Base-by-base conservation (phyloP, 2,329 filamentous ascomycete genomes). In the Botrytis deweyae region DNA sequence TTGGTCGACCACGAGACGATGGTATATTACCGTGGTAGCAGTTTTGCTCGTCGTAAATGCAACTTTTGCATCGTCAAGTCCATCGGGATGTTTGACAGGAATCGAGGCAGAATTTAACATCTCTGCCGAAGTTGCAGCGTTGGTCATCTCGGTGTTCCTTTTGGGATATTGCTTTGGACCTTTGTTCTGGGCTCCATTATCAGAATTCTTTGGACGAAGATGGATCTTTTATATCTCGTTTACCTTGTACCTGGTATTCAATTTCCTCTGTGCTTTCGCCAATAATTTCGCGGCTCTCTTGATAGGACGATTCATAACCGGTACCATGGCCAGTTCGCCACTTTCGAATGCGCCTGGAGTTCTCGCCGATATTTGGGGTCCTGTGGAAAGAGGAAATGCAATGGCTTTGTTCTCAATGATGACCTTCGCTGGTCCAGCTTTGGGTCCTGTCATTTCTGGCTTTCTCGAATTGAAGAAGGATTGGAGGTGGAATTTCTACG, bases 291-390 rank as follows among this genome's bases (percentile, higher is more conserved):
- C 83, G 46, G 87, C 87, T 1, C 82, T 93, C 4, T 83, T 93
- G 33, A 84, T 92, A 14, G 85, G 92, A 49, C 88, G 91, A 61
- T 93, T 93, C 83, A 88, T 92, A 67, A 87, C 87, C 4, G 89
- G 89, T 59, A 83, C 87, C 3, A 91, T 90, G 79, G 89, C 89
- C 16, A 87, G 87, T 4, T 88, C 88, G 12, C 86, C 89, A 3
- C 82, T 91, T 76, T 90, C 88, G 44, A 91, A 91, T 78, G 86
- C 87, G 2, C 88, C 88, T 2, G 89, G 88, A 72, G 87, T 90
- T 14, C 88, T 90, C 74, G 88, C 89, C 18, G 89, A 91, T 78
- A 88, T 90, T 81, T 90, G 90, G 77, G 79, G 83, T 12, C 85
- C 86, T 4, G 81, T 83, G 0, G 82, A 89, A 68, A 82, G 89